Percentiles rank a stretch among this genome's conserved stretches.
phyloP scores from a whole-genome alignment of 73 alveolate species.

The Stentor coeruleus region DNA sequence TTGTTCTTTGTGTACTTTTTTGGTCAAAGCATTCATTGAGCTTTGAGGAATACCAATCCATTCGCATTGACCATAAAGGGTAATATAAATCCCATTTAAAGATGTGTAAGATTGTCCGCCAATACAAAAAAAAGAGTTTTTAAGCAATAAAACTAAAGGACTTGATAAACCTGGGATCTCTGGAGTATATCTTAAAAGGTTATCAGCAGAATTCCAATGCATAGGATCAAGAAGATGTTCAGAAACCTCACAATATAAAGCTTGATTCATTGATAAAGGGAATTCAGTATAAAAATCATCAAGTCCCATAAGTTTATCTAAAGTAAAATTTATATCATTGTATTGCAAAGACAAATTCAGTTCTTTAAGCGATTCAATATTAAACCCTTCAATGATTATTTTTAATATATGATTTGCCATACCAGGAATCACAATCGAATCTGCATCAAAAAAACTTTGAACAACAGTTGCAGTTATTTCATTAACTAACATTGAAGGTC shows the following conservation, averaged over 20 bases:
- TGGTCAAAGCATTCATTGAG: not conserved
- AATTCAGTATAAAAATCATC: not conserved
- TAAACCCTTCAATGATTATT: not conserved
- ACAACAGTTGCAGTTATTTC: not conserved
- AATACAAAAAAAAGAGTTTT: not conserved
- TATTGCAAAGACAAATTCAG: not conserved
- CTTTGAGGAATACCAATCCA: not conserved
- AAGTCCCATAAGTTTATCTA: not conserved
- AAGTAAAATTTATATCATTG: not conserved
- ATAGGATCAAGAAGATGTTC: not conserved
- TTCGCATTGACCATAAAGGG: not conserved
- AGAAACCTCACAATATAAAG: not conserved
- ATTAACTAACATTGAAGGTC: not conserved
- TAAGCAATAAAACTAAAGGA: not conserved
- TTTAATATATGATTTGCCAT: not conserved
- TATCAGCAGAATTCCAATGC: not conserved
- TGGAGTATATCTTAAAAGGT: not conserved
- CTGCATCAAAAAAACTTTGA: not conserved
- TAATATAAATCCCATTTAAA: not conserved
- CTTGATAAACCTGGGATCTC: not conserved
- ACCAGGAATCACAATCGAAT: no score
- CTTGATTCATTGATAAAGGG: not conserved
- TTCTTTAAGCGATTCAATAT: not conserved
- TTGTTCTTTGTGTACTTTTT: not conserved
- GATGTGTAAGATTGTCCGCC: slow-evolving; percentile 13